Evolutionary conservation across 2,329 filamentous ascomycete species (phyloP), one percentile per base, ranked within the genome.

Genomic region (Pyrenochaeta sp.): DNA sequence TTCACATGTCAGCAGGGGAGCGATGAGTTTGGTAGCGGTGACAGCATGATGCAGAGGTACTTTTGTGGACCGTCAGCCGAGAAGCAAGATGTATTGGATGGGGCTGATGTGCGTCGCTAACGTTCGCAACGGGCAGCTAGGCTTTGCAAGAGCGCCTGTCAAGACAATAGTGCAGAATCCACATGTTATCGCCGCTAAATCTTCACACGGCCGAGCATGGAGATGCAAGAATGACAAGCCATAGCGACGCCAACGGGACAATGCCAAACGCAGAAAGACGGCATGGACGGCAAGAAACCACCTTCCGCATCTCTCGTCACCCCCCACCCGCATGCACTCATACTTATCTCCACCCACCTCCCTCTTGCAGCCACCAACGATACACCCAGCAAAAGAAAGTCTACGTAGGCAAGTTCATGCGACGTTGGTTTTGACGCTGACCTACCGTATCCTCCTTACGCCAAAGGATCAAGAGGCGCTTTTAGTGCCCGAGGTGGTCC

Each of bases 391-490:
- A 62, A 58, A 56, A 39, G 25, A 50, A 62, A 49, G 24, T 22
- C 25, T 43, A 28, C 50, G 37, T 39, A 32, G 39, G 50, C 42
- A 30, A 12, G 39, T 47, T 58, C 28, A 51, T 61, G 59, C 59
- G 56, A 56, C 51, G 65, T 67, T 58, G 56, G 55, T 55, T 62
- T 71, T 69, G 64, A 50, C 58, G 57, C 52, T 56, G 59, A 59
- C 58, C 65, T 71, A 59, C 62, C 62, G 58, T 51, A 56, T 59
- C 54, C 58, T 52, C 45, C 56, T 54, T 62, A 58, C 59, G 63
- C 64, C 51, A 62, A 60, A 71, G 72, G 67, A 73, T 69, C 61
- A 63, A 61, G 68, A 68, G 68, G 72, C 71, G 73, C 56, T 66
- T 56, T 64, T 73, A 73, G 71, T 66, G 69, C 68, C 68, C 67